Evolutionary conservation across 2,329 filamentous ascomycete genomes (phyloP).

Genomic region (Phaeosphaeriaceae sp.): DNA sequence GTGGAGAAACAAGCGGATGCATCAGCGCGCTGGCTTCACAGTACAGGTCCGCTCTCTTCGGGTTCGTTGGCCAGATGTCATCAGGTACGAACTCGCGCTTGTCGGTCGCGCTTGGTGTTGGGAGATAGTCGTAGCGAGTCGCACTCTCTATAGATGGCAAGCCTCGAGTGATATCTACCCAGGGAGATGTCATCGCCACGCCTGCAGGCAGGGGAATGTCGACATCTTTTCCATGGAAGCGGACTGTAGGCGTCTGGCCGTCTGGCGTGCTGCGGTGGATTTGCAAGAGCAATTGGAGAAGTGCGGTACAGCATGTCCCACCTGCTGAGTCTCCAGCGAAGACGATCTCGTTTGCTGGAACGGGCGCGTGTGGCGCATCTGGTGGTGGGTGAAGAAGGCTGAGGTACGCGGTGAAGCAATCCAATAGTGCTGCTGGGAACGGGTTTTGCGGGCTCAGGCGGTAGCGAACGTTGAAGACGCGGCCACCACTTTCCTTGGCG

Average conservation of each 20-base stretch:
- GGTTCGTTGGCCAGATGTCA: constrained; percentile 54
- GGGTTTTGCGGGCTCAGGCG: constrained; percentile 76
- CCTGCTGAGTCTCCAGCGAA: constrained; percentile 79
- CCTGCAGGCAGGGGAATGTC: constrained; percentile 72
- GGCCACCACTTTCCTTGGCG: constrained; percentile 70
- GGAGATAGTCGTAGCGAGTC: constrained; percentile 68
- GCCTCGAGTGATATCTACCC: constrained; percentile 73
- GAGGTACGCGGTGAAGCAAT: constrained; percentile 76
- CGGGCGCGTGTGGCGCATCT: constrained; percentile 70
- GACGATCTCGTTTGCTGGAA: constrained; percentile 71
- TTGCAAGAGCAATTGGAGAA: constrained; percentile 74
- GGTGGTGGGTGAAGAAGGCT: constrained; percentile 74
- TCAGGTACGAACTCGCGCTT: constrained; percentile 56
- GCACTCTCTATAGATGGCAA: constrained; percentile 64
- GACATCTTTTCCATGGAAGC: constrained; percentile 67
- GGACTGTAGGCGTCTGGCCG: constrained; percentile 56
- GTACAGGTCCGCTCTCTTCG: constrained; percentile 57
- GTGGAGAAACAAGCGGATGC: constrained; percentile 73
- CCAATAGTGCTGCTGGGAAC: constrained; percentile 77
- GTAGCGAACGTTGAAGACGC: constrained; percentile 76
- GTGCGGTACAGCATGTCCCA: constrained; percentile 71
- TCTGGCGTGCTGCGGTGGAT: constrained; percentile 55
- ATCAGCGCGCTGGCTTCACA: constrained; percentile 52
- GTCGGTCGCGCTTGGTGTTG: constrained; percentile 50
- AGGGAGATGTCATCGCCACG: constrained; percentile 68